Conservation (phyloP, 2,329 filamentous ascomycete genomes). For the Fusarium chlamydosporum region DNA sequence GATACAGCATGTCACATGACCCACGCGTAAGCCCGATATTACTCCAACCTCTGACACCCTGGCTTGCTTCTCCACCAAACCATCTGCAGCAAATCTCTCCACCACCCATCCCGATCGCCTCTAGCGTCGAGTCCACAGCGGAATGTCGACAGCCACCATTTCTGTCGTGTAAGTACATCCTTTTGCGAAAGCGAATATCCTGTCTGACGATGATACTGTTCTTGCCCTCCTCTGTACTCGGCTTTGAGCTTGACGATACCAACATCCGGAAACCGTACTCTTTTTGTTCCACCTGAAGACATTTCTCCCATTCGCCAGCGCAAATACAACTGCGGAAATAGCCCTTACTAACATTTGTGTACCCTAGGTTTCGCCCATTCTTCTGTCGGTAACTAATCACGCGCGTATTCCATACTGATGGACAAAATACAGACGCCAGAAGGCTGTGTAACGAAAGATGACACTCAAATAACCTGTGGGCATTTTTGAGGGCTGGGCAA, state of each 20-base stretch:
- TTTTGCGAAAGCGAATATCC: not conserved
- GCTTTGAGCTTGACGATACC: accelerated
- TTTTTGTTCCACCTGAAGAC: not conserved
- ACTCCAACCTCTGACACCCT: no score
- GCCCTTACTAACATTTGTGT: not conserved
- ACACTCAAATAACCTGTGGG: not conserved
- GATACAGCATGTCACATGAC: not conserved
- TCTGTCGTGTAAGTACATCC: not conserved
- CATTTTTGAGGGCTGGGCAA: no score
- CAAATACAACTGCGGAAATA: not conserved
- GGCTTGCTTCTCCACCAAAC: not conserved
- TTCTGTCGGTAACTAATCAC: not conserved
- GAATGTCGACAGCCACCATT: not conserved
- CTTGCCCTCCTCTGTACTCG: constrained; percentile 1
- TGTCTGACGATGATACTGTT: not conserved
- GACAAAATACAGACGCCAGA: not conserved
- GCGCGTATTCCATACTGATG: not conserved
- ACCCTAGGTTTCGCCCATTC: not conserved
- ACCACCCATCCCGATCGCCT: not conserved
- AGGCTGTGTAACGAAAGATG: not conserved
- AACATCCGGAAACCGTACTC: not conserved
- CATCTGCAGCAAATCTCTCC: not conserved
- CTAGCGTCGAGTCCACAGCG: not conserved
- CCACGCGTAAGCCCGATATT: no score
- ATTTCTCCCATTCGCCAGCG: no score